Evolutionary conservation across 2,329 filamentous ascomycete genomes (phyloP), one percentile per base, ranked within the genome.

Genomic region (Endothia cerciana): DNA sequence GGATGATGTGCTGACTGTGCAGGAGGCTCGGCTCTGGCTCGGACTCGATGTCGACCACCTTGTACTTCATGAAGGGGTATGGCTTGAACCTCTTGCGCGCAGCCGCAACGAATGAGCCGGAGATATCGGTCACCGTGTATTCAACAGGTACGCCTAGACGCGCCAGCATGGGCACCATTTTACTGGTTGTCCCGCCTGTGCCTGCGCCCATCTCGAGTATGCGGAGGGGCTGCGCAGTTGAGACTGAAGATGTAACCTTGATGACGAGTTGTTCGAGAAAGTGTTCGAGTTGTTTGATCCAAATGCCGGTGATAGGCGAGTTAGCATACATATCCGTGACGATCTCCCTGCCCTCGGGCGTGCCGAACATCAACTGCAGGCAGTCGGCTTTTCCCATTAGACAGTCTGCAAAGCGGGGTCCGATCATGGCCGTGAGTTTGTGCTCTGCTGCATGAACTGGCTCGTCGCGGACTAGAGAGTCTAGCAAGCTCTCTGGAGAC

Each of bases 41-140:
- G 10, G 65, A 45, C 62, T 77, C 74, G 45, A 77, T 73, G 59
- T 79, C 73, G 33, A 73, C 70, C 0, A 68, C 60, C 7, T 41
- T 47, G 65, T 73, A 79, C 17, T 69, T 65, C 72, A 78, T 75
- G 43, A 71, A 72, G 0, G 69, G 69, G 57, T 71, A 69, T 5
- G 68, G 56, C 59, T 68, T 69, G 22, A 33, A 75, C 15, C 60
- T 63, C 57, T 72, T 72, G 2, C 72, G 70, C 1, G 74, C 75
- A 0, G 69, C 67, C 1, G 71, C 72, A 1, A 79, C 75, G 17
- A 80, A 70, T 0, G 73, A 73, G 1, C 72, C 40, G 2, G 76
- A 72, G 2, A 81, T 65, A 49, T 82, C 79, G 1, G 80, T 80
- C 61, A 81, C 78, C 0, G 75, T 78, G 66, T 81, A 81, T 51